These are phyloP conservation scores for Megacollybia marginata DNA, from an alignment of 768 basidiomycete species.

Conservation along the genomic window DNA sequence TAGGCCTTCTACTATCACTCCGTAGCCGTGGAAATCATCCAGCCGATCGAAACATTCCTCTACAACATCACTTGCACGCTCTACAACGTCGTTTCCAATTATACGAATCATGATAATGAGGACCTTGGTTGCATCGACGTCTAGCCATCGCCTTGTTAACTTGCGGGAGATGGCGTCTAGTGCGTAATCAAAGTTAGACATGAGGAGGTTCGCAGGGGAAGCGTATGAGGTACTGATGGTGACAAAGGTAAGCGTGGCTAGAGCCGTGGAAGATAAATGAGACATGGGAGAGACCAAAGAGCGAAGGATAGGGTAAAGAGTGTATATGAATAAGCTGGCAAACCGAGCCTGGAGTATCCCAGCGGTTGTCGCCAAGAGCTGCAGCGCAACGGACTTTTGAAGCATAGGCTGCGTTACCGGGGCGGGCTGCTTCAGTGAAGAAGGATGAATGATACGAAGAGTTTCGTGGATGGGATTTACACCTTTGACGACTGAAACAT, in stretches of 20 bases:
- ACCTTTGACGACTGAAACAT: conserved; percentile 46
- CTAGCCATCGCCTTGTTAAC: conserved; percentile 73
- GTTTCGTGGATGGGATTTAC: conserved; percentile 55
- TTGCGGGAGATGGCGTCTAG: conserved; percentile 85
- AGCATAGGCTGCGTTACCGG: conserved; percentile 48
- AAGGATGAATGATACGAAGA: conserved; percentile 36
- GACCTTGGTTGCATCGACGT: conserved; percentile 85
- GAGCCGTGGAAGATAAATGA: conserved; percentile 68
- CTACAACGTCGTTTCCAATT: conserved; percentile 81
- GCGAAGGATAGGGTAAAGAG: conserved; percentile 81
- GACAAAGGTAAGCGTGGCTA: conserved; percentile 64
- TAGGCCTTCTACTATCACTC: conserved; percentile 76
- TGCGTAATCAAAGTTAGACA: conserved; percentile 96
- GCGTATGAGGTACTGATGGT: conserved; percentile 78
- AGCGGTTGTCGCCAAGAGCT: conserved; percentile 63
- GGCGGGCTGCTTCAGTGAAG: conserved; percentile 17
- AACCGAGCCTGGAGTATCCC: conserved; percentile 71
- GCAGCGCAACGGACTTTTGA: conserved; percentile 66
- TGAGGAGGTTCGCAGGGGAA: conserved; percentile 79
- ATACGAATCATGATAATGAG: conserved; percentile 78
- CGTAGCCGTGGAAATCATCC: conserved; percentile 95
- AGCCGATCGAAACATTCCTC: conserved; percentile 96
- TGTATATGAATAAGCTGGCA: conserved; percentile 63
- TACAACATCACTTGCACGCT: conserved; percentile 87
- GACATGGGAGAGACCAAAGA: conserved; percentile 69